Conservation (phyloP, 2,329 filamentous ascomycete species). For the Ophiostoma novo-ulmi region DNA sequence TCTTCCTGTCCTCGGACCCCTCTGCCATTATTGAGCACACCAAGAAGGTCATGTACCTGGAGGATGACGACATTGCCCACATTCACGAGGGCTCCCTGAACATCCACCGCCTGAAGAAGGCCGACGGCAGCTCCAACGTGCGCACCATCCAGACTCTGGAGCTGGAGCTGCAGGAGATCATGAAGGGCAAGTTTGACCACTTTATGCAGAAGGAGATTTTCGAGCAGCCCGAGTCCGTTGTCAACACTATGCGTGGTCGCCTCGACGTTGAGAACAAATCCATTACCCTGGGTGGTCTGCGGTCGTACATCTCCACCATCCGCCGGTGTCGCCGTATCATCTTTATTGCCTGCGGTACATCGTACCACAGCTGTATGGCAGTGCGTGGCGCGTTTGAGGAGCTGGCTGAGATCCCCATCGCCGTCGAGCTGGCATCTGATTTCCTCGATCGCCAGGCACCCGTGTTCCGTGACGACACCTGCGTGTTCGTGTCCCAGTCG, state of each 20-base stretch:
- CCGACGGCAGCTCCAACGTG: slow-evolving; percentile 93
- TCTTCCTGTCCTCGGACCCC: slow-evolving; percentile 98
- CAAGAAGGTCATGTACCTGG: slow-evolving; percentile 99
- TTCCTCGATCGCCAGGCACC: slow-evolving; percentile 95
- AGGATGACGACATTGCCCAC: slow-evolving; percentile 99
- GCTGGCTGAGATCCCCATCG: slow-evolving; percentile 93
- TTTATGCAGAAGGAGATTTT: slow-evolving; percentile 99
- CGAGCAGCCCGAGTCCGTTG: slow-evolving; percentile 97
- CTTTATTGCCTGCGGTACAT: slow-evolving; percentile 98
- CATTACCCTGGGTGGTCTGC: slow-evolving; percentile 90
- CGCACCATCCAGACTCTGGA: slow-evolving; percentile 97
- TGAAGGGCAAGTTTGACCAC: slow-evolving; percentile 99
- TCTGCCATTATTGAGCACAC: slow-evolving; percentile 99
- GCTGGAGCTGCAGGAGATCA: slow-evolving; percentile 98
- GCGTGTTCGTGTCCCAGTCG: slow-evolving; percentile 97
- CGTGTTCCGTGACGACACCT: slow-evolving; percentile 98
- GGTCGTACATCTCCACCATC: slow-evolving; percentile 95
- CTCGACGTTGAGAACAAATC: slow-evolving; percentile 89
- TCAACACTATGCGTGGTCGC: slow-evolving; percentile 99
- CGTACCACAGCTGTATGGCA: slow-evolving; percentile 99
- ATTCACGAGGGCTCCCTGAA: slow-evolving; percentile 98
- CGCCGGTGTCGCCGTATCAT: slow-evolving; percentile 95
- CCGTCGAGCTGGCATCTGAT: slow-evolving; percentile 94
- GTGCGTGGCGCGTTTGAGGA: slow-evolving; percentile 97
- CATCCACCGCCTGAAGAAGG: slow-evolving; percentile 96